These are phyloP conservation scores for Suillus placidus DNA, from an alignment of 768 basidiomycete species.

Conservation along the genomic window DNA sequence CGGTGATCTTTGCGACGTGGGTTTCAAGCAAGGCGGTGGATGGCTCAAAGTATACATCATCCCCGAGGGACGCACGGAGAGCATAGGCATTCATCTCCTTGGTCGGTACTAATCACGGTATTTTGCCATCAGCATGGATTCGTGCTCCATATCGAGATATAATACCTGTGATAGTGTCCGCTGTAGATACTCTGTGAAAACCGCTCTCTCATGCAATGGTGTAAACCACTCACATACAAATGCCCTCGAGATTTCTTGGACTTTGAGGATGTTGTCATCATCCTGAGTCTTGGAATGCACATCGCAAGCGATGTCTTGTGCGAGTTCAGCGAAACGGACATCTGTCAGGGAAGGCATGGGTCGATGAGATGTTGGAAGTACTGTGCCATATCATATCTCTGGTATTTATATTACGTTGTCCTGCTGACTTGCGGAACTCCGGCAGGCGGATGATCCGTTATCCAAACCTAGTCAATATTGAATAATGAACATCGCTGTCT, in stretches of 20 bases:
- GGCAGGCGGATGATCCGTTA: neutral
- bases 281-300: constrained; percentile 56
- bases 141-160: constrained; percentile 10
- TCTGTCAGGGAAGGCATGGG: constrained; percentile 22
- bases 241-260: constrained; percentile 60
- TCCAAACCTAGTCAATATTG: neutral
- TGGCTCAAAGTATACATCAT: constrained; percentile 75
- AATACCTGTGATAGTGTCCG: constrained; percentile 8
- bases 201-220: constrained; percentile 1
- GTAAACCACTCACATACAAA: constrained; percentile 63
- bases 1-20: constrained; percentile 74
- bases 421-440: constrained; percentile 7
- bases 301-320: constrained; percentile 56
- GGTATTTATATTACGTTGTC: constrained; percentile 1
- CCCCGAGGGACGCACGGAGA: constrained; percentile 70
- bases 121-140: neutral
- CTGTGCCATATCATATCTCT: neutral
- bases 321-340: constrained; percentile 32
- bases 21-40: constrained; percentile 63
- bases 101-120: constrained; percentile 52
- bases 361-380: neutral
- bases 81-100: constrained; percentile 81
- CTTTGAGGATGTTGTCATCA: constrained; percentile 57
- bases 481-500: no score
- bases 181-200: neutral